Conservation (phyloP, 495 filamentous ascomycete species). For the Penicillium samsonianum region DNA sequence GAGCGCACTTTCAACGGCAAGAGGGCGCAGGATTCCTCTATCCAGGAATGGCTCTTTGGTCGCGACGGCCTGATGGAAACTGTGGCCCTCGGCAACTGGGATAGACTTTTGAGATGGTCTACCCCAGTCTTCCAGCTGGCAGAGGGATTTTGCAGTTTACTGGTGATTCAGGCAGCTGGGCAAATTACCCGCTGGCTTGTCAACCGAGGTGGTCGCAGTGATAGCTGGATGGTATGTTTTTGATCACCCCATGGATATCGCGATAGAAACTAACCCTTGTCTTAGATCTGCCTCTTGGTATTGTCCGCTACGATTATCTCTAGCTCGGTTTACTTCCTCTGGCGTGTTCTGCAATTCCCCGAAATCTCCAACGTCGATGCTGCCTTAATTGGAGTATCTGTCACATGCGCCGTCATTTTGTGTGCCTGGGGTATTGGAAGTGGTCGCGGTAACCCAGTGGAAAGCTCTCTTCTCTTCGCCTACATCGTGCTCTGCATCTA, state of each 20-base stretch:
- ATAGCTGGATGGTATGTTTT: constrained; percentile 91
- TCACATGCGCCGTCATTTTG: constrained; percentile 88
- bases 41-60: constrained; percentile 83
- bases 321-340: constrained; percentile 93
- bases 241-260: constrained; percentile 7
- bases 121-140: constrained; percentile 93
- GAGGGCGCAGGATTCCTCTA: constrained; percentile 60
- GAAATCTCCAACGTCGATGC: constrained; percentile 93
- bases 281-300: constrained; percentile 82
- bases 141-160: constrained; percentile 92
- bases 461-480: constrained; percentile 93
- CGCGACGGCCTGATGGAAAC: constrained; percentile 75
- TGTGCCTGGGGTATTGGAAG: constrained; percentile 93
- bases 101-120: constrained; percentile 84
- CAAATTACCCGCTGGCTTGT: constrained; percentile 96
- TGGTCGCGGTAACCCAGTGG: constrained; percentile 91
- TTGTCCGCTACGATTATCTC: constrained; percentile 88
- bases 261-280: constrained; percentile 28
- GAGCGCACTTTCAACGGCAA: constrained; percentile 74
- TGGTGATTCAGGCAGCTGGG: constrained; percentile 92
- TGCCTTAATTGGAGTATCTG: constrained; percentile 83
- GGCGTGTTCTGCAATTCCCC: constrained; percentile 90
- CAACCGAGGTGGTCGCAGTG: constrained; percentile 80
- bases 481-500: constrained; percentile 97
- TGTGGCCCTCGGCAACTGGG: constrained; percentile 82